phyloP scores from a whole-genome alignment of 768 basidiomycete species.

The Termitomyces sp. region DNA sequence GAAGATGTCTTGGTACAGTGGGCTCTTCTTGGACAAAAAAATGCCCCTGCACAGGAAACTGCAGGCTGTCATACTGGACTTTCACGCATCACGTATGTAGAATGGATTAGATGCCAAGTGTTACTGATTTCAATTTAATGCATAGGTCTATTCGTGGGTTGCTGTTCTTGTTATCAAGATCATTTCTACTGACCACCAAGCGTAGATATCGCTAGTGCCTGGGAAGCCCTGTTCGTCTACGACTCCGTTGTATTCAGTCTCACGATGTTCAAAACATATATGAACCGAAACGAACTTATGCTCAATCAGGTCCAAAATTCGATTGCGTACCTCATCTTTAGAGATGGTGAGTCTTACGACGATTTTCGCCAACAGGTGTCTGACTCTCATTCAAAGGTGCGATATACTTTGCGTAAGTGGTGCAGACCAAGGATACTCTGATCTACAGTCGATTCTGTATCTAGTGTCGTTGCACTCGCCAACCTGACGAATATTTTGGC shows the following conservation, averaged over 20 bases:
- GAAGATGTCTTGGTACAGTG: not conserved
- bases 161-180: not conserved
- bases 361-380: not conserved
- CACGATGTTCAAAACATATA: constrained; percentile 40
- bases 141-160: constrained; percentile 12
- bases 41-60: constrained; percentile 11
- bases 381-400: constrained; percentile 29
- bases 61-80: constrained; percentile 31
- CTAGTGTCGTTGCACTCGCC: constrained; percentile 39
- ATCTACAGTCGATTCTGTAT: not conserved
- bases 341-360: constrained; percentile 35
- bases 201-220: constrained; percentile 10
- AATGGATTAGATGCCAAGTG: not conserved
- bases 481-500: not conserved
- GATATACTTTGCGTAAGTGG: constrained; percentile 48
- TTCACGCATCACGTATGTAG: not conserved
- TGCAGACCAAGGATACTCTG: not conserved
- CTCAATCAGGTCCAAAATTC: constrained; percentile 11
- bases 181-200: not conserved
- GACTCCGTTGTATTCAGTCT: constrained; percentile 45
- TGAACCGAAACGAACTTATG: constrained; percentile 21
- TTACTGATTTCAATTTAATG: not conserved
- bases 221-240: constrained; percentile 30
- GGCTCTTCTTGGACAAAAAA: constrained; percentile 34
- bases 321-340: too few species aligned